phyloP scores from a whole-genome alignment of 495 filamentous ascomycete genomes.

The Aspergillus funiculosus region DNA sequence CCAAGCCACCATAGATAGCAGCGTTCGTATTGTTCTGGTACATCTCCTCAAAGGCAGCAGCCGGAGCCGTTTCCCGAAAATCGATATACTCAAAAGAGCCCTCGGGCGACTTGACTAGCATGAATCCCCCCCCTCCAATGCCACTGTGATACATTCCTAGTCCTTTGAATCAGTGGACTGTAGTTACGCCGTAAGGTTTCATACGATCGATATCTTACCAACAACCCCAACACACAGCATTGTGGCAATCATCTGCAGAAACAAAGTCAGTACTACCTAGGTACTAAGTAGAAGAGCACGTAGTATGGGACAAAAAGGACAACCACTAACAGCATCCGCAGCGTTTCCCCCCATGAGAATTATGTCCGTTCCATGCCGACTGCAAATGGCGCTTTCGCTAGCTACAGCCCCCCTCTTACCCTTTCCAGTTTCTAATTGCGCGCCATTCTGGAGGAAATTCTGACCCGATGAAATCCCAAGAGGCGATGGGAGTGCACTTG shows the following conservation, averaged over 20 bases:
- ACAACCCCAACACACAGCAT: conserved; percentile 70
- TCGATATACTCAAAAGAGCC: conserved; percentile 72
- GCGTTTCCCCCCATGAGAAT: conserved; percentile 66
- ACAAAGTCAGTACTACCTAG: no score
- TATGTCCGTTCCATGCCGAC: conserved; percentile 66
- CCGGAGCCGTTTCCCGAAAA: conserved; percentile 81
- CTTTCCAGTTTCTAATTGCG: conserved; percentile 13
- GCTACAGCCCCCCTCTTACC: conserved; percentile 68
- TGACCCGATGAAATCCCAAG: conserved; percentile 16
- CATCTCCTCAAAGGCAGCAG: conserved; percentile 73
- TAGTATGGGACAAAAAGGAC: not conserved
- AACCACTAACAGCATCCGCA: conserved; percentile 56
- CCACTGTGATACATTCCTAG: conserved; percentile 79
- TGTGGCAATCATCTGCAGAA: conserved; percentile 56
- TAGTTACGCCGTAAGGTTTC: not conserved
- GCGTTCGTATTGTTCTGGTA: conserved; percentile 53
- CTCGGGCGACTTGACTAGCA: conserved; percentile 59
- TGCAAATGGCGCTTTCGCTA: conserved; percentile 70
- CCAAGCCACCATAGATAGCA: conserved; percentile 55
- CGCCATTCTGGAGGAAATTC: not conserved
- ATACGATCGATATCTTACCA: conserved; percentile 38
- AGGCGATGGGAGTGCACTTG: conserved; percentile 22
- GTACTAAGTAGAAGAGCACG: not conserved
- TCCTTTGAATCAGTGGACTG: not conserved
- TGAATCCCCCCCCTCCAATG: conserved; percentile 86